phyloP scores from a whole-genome alignment of 768 basidiomycete genomes.

The Lentinula boryana region DNA sequence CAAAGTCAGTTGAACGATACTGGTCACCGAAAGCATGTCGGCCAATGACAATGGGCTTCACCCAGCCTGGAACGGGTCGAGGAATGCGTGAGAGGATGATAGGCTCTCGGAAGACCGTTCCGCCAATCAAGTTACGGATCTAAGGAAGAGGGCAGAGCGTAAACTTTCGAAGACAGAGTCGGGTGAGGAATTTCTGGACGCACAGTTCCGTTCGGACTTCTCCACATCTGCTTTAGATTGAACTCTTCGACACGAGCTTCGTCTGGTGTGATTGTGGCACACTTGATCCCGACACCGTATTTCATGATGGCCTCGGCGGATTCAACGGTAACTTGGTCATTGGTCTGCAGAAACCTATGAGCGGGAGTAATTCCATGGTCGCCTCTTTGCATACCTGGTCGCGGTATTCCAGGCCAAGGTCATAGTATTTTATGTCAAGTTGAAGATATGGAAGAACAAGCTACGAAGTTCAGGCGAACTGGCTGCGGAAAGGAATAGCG shows the following conservation, averaged over 20 bases:
- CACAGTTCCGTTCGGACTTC: slow-evolving; percentile 91
- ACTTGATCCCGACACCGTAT: slow-evolving; percentile 97
- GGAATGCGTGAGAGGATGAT: slow-evolving; percentile 91
- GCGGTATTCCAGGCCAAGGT: slow-evolving; percentile 91
- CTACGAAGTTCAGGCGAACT: slow-evolving; percentile 30
- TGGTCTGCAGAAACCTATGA: slow-evolving; percentile 52
- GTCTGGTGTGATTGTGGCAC: slow-evolving; percentile 96
- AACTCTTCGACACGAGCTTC: slow-evolving; percentile 95
- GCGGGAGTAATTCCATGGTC: background rate
- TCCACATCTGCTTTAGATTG: slow-evolving; percentile 99
- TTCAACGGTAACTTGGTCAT: slow-evolving; percentile 89
- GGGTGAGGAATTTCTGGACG: slow-evolving; percentile 18
- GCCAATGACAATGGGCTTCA: slow-evolving; percentile 93
- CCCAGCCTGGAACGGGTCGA: slow-evolving; percentile 93
- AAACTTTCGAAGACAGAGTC: slow-evolving; percentile 3
- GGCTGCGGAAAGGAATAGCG: background rate
- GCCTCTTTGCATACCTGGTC: slow-evolving; percentile 54
- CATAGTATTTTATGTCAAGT: slow-evolving; percentile 97
- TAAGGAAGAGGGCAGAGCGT: slow-evolving; percentile 19
- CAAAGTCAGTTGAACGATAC: slow-evolving; percentile 92
- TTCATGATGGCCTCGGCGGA: slow-evolving; percentile 92
- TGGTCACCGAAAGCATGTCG: slow-evolving; percentile 98
- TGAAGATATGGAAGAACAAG: slow-evolving; percentile 94
- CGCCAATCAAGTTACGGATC: slow-evolving; percentile 97
- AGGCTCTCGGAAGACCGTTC: slow-evolving; percentile 98